Base-by-base conservation (phyloP, 768 basidiomycete species). In the Mycena vitilis region DNA sequence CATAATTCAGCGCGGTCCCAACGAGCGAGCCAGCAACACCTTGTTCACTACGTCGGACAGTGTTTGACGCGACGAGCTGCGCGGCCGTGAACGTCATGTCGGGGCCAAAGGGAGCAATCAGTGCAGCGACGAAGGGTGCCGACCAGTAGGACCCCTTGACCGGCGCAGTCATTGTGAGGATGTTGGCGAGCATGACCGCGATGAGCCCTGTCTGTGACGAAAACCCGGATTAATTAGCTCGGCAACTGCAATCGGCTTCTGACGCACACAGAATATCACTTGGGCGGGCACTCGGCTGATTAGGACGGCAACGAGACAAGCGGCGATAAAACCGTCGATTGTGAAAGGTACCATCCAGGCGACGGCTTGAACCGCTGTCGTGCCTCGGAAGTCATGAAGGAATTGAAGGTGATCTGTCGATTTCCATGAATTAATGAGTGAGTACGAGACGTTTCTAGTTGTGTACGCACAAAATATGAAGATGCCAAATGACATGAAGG, bases 11-110 rank as follows among this genome's bases (percentile, higher is more conserved):
- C 16, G 52, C 61, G 16, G 61, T 63, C 18, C 61, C 52, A 18
- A 63, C 61, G n/a, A 63, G 61, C 3, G 61, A 63, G 1, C 61
- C 61, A 9, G 61, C 61, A 18, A 63, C 61, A 16, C 61, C 61
- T n/a, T 63, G 61, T 42, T 63, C 61, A 52, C 52, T 63, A 30
- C 61, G 61, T 5, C 52, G 38, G 18, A 63, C 61, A 1, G 61
- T 63, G 42, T 49, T 49, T 7, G 48, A 49, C 9, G 48, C 48
- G 22, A 49, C 48, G 48, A 49, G 48, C 48, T 61, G 61, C 23
- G 61, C 61, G 25, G 61, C 61, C 1, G 61, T 63, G 61, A 63
- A 54, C 8, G 61, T 63, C 61, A 63, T 44, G 34, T 63, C 61
- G 1, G 48, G 61, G 18, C 61, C 61, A n/a, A 63, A 63, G 9